Evolutionary conservation across 108 stramenopile genomes (phyloP).

Genomic region (Fistulifera pelliculosa): DNA sequence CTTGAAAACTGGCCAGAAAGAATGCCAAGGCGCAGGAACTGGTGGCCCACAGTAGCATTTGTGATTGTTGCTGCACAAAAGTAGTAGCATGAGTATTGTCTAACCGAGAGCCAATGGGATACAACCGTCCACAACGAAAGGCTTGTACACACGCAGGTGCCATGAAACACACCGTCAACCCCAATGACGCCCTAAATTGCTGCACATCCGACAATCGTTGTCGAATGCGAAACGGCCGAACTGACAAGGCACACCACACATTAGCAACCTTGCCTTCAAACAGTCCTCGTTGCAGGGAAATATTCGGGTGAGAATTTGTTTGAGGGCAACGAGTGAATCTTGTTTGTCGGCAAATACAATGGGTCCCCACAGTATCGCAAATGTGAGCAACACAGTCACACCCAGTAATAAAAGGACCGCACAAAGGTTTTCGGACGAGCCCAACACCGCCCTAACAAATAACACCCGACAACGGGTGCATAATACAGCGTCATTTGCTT

Average conservation of each 20-base stretch:
- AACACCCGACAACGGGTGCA: conserved; percentile 86
- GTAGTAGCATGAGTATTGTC: neutral
- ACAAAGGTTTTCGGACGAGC: neutral
- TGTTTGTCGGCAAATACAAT: conserved; percentile 23
- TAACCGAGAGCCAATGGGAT: neutral
- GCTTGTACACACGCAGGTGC: conserved; percentile 35
- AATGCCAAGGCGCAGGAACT: conserved; percentile 70
- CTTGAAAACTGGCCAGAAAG: conserved; percentile 92
- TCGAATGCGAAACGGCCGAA: conserved; percentile 59
- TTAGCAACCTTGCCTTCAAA: conserved; percentile 96
- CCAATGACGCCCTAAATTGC: conserved; percentile 43
- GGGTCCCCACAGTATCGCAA: conserved; percentile 69
- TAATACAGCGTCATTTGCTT: conserved; percentile 96
- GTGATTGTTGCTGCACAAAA: neutral
- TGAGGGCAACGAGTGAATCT: conserved; percentile 23
- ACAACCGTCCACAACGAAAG: conserved; percentile 26
- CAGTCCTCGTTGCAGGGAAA: conserved; percentile 91
- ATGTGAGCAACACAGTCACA: conserved; percentile 54
- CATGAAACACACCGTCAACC: conserved; percentile 37
- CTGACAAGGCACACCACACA: conserved; percentile 80
- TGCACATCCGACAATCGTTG: conserved; percentile 33
- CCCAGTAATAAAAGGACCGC: conserved; percentile 46
- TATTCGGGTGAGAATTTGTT: conserved; percentile 59
- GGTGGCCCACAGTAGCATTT: conserved; percentile 39
- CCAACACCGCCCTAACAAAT: conserved; percentile 72